A percentile compares a stretch with the other conserved stretches of the same genome.
phyloP scores from a whole-genome alignment of 345 rosid species.

The Lepidium didymum region DNA sequence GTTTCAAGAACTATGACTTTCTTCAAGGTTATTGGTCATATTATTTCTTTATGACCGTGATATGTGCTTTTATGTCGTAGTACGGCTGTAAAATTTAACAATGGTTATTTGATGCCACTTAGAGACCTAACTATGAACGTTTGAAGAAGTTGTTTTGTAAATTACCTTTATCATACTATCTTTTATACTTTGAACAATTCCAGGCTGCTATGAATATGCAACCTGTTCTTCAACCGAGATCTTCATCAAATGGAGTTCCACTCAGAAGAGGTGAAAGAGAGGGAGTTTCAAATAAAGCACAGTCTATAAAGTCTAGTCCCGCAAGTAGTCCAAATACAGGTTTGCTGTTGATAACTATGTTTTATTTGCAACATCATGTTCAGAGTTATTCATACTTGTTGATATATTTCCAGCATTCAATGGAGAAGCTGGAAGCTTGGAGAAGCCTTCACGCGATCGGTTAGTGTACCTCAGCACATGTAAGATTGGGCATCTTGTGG shows the following conservation, averaged over 20 bases:
- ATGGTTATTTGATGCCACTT: background rate
- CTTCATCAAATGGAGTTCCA: conserved; percentile 59
- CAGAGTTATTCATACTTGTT: conserved; percentile 12
- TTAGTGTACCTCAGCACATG: conserved; percentile 58
- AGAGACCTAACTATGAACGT: background rate
- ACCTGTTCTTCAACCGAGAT: conserved; percentile 41
- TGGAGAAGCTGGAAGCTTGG: conserved; percentile 43
- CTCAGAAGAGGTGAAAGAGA: conserved; percentile 61
- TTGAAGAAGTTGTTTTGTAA: background rate
- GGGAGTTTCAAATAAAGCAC: conserved; percentile 41
- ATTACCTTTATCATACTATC: background rate
- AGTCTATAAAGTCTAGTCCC: conserved; percentile 45
- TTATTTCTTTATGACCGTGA: background rate
- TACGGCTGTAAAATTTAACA: background rate
- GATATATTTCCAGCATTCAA: conserved; percentile 33
- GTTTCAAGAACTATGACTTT: background rate
- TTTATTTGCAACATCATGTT: background rate
- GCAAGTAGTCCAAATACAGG: conserved; percentile 43
- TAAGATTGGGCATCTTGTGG: conserved; percentile 79
- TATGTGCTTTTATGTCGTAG: background rate
- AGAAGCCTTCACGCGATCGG: conserved; percentile 57
- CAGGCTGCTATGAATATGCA: conserved; percentile 43
- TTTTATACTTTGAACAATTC: conserved; percentile 10
- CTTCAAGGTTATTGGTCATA: background rate
- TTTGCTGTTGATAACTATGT: conserved; percentile 22